Conservation (phyloP, 805 yeast genomes). For the Saccharomycopsis javanensis region DNA sequence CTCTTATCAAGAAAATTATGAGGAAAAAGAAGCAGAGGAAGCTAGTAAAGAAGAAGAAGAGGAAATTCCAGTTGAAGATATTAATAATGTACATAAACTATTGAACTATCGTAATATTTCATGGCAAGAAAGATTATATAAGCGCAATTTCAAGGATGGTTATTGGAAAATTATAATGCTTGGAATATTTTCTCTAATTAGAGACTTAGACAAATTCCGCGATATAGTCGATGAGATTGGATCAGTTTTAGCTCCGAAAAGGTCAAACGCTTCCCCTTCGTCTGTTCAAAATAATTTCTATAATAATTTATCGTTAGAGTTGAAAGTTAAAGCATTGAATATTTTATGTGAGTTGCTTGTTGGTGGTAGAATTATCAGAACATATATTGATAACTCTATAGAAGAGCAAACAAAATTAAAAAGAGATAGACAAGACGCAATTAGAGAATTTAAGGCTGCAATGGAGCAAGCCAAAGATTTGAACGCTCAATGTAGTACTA, state of each 20-base stretch:
- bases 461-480: conserved; percentile 42
- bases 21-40: conserved; percentile 21
- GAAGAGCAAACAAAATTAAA: conserved; percentile 54
- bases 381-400: conserved; percentile 55
- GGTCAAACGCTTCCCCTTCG: conserved; percentile 37
- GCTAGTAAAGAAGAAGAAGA: conserved; percentile 20
- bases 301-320: conserved; percentile 37
- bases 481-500: conserved; percentile 31
- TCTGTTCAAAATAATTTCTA: conserved; percentile 49
- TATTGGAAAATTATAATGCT: conserved; percentile 73
- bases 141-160: conserved; percentile 71
- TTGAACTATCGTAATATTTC: conserved; percentile 48
- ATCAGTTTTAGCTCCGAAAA: conserved; percentile 48
- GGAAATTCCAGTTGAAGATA: conserved; percentile 20
- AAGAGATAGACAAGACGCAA: conserved; percentile 54
- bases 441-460: conserved; percentile 46
- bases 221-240: conserved; percentile 42
- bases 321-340: conserved; percentile 48
- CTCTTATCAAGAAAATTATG: no score
- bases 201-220: conserved; percentile 45
- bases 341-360: conserved; percentile 56
- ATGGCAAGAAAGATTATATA: conserved; percentile 74
- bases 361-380: conserved; percentile 49
- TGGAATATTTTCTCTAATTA: conserved; percentile 58
- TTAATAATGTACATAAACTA: conserved; percentile 25